Conservation (phyloP, 805 yeast genomes). For the Saccharomycopsis javanensis region DNA sequence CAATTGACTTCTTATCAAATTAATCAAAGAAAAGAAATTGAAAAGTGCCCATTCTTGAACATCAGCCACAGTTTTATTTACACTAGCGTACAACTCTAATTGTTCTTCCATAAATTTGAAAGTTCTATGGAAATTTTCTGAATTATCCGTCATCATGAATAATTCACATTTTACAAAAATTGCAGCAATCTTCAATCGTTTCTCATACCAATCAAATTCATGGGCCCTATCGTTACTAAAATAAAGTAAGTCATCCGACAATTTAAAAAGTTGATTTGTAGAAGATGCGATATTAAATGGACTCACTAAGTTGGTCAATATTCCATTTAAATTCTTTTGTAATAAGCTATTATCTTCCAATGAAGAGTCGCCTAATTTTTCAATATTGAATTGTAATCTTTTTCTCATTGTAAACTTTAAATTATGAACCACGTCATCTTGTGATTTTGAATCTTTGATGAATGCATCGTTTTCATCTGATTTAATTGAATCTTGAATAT, state of each 20-base stretch:
- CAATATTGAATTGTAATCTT: constrained; percentile 28
- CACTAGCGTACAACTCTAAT: constrained; percentile 39
- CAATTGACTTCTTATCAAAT: constrained; percentile 62
- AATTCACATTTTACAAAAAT: constrained; percentile 69
- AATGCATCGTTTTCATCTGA: constrained; percentile 3
- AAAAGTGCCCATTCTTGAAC: constrained; percentile 72
- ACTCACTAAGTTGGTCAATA: constrained; percentile 48
- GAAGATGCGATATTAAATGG: constrained; percentile 53
- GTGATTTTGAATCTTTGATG: not conserved
- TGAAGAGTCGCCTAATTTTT: constrained; percentile 20
- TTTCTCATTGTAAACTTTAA: constrained; percentile 36
- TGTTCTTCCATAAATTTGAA: constrained; percentile 52
- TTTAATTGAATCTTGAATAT: constrained; percentile 5
- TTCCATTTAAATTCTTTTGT: constrained; percentile 26
- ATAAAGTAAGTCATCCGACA: constrained; percentile 76
- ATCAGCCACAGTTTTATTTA: constrained; percentile 53
- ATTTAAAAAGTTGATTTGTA: constrained; percentile 56
- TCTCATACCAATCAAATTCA: constrained; percentile 90
- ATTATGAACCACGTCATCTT: constrained; percentile 31
- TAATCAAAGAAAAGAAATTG: constrained; percentile 40
- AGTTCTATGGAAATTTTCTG: constrained; percentile 47
- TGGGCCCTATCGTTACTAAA: constrained; percentile 65
- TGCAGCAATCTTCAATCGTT: constrained; percentile 59
- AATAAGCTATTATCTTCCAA: constrained; percentile 19
- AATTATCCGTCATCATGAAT: constrained; percentile 68